A percentile compares a stretch with the other conserved stretches of the same genome.
Evolutionary conservation across 345 rosid genomes (phyloP).

Genomic region (Arabidopsis arenosa): DNA sequence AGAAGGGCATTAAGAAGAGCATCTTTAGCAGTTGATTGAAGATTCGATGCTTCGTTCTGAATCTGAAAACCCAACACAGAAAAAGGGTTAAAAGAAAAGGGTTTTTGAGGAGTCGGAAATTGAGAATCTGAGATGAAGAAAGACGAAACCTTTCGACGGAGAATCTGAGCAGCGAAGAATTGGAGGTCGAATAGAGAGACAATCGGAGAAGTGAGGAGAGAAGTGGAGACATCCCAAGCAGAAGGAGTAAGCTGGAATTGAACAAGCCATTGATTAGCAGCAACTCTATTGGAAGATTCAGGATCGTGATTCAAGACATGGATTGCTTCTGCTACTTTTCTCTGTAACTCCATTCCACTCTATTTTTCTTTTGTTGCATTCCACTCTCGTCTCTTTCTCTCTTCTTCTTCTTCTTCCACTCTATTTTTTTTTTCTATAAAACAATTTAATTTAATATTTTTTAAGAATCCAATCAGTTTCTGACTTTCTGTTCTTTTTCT

Average conservation of each 20-base stretch:
- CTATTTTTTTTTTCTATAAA: not conserved
- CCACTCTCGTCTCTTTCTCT: slow-evolving; percentile 6
- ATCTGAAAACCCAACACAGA: slow-evolving; percentile 56
- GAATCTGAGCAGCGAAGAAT: slow-evolving; percentile 97
- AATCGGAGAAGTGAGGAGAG: slow-evolving; percentile 79
- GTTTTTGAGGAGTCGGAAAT: slow-evolving; percentile 1
- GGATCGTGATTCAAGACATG: slow-evolving; percentile 88
- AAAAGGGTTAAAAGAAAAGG: not conserved
- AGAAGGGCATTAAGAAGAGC: slow-evolving; percentile 86
- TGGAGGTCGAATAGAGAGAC: slow-evolving; percentile 72
- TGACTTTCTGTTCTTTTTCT: slow-evolving; percentile 13
- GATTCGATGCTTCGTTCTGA: slow-evolving; percentile 80
- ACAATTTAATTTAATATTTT: not conserved
- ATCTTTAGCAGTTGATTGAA: slow-evolving; percentile 72
- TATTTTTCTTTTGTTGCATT: not conserved
- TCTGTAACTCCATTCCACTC: slow-evolving; percentile 70
- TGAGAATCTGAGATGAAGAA: not conserved
- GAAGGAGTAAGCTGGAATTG: slow-evolving; percentile 89
- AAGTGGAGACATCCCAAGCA: slow-evolving; percentile 92
- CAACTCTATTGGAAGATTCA: slow-evolving; percentile 88
- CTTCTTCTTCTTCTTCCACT: slow-evolving; percentile 12
- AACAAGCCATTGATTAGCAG: slow-evolving; percentile 97
- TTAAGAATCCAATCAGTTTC: slow-evolving; percentile 23
- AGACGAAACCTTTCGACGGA: slow-evolving; percentile 78
- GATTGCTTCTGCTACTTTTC: slow-evolving; percentile 90